These are phyloP conservation scores for Coemansia sp. DNA, from an alignment of 192 early-diverging fungal species.

Conservation along the genomic window DNA sequence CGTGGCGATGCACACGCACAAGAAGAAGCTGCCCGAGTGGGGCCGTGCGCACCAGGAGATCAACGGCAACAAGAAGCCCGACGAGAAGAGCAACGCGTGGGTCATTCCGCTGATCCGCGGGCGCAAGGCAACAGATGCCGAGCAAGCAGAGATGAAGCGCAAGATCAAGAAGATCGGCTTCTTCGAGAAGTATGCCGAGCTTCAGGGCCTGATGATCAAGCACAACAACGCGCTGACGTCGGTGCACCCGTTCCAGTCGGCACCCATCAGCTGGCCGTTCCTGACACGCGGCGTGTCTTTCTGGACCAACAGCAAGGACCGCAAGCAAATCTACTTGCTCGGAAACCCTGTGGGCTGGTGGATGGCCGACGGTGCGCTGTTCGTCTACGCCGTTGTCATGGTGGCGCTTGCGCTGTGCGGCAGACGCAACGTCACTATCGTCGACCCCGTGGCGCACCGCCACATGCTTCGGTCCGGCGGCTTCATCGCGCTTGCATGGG, in stretches of 20 bases:
- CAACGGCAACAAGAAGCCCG: slow-evolving; percentile 94
- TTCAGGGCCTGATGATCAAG: slow-evolving; percentile 85
- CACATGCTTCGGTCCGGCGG: slow-evolving; percentile 55
- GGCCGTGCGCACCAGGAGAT: slow-evolving; percentile 85
- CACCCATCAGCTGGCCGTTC: slow-evolving; percentile 86
- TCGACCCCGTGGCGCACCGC: slow-evolving; percentile 36
- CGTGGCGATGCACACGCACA: slow-evolving; percentile 82
- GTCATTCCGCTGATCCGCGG: slow-evolving; percentile 74
- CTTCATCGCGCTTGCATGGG: slow-evolving; percentile 68
- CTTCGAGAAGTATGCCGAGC: slow-evolving; percentile 80
- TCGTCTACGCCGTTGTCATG: slow-evolving; percentile 60
- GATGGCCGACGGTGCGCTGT: slow-evolving; percentile 50
- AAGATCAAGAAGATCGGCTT: slow-evolving; percentile 56
- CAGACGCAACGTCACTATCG: slow-evolving; percentile 70
- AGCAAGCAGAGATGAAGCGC: slow-evolving; percentile 20
- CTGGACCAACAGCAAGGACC: slow-evolving; percentile 79
- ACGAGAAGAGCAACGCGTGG: slow-evolving; percentile 75
- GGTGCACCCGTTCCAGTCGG: slow-evolving; percentile 89
- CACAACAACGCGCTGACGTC: slow-evolving; percentile 88
- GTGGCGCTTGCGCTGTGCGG: slow-evolving; percentile 69
- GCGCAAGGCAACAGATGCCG: slow-evolving; percentile 55
- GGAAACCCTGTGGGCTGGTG: slow-evolving; percentile 91
- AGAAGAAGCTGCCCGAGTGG: slow-evolving; percentile 83
- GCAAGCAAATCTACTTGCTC: slow-evolving; percentile 85
- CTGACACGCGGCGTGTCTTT: slow-evolving; percentile 87